These are phyloP conservation scores for Darksidea phi DNA, from an alignment of 495 filamentous ascomycete species.

Conservation along the genomic window DNA sequence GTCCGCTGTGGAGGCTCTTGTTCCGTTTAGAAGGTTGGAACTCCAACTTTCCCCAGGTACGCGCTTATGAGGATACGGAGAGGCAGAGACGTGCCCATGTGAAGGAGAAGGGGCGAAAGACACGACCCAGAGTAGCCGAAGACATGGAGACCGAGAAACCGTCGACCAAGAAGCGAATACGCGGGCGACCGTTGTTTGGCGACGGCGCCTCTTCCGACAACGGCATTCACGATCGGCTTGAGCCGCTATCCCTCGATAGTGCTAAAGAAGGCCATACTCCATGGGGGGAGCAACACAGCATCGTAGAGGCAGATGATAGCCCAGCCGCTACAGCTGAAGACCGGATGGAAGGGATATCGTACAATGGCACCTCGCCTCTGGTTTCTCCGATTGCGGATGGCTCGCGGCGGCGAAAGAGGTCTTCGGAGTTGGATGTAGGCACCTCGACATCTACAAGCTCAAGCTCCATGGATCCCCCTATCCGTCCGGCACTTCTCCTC, in stretches of 20 bases:
- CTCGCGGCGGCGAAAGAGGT: constrained; percentile 2
- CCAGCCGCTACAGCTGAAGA: constrained; percentile 33
- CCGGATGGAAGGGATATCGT: constrained; percentile 29
- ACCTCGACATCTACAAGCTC: constrained; percentile 3
- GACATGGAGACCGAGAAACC: constrained; percentile 52
- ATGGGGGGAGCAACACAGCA: constrained; percentile 46
- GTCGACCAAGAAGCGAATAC: constrained; percentile 54
- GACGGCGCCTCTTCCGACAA: constrained; percentile 30
- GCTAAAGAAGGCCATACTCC: constrained; percentile 16
- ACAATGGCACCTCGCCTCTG: constrained; percentile 24
- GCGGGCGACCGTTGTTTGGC: constrained; percentile 48
- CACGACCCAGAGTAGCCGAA: constrained; percentile 41
- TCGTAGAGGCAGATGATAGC: constrained; percentile 47
- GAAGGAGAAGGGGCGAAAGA: constrained; percentile 49
- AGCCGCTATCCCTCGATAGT: constrained; percentile 29
- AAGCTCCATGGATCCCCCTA: constrained; percentile 28
- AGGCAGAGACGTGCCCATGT: constrained; percentile 45
- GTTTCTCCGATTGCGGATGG: constrained; percentile 5
- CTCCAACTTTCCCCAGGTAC: constrained; percentile 63
- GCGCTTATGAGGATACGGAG: constrained; percentile 63
- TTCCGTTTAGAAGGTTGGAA: constrained; percentile 86
- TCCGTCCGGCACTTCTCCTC: constrained; percentile 32
- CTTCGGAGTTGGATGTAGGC: constrained; percentile 9
- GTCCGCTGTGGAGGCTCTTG: constrained; percentile 78
- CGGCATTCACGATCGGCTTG: constrained; percentile 20